Percentiles rank a stretch among this genome's conserved stretches.
phyloP scores from a whole-genome alignment of 352 stramenopile genomes.

The Globisporangium paroecandrum region DNA sequence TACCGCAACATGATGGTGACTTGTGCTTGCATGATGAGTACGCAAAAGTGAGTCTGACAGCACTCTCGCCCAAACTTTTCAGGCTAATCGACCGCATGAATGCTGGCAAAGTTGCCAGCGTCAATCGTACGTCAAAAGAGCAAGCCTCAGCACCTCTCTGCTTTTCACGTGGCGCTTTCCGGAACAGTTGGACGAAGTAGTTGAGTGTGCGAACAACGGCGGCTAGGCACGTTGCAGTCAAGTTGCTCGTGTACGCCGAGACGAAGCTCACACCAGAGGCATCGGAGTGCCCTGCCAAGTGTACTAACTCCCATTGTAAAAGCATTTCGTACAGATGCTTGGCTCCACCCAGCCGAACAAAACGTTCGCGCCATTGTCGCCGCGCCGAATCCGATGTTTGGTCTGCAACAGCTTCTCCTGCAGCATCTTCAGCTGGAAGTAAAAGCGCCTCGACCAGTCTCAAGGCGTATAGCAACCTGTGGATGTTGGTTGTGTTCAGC shows the following conservation, averaged over 20 bases:
- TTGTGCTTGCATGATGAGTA: background rate
- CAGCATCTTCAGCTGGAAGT: constrained; percentile 27
- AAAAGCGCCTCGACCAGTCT: constrained; percentile 68
- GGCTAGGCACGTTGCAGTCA: constrained; percentile 47
- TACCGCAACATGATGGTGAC: background rate
- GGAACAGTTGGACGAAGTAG: constrained; percentile 39
- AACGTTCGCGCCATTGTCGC: constrained; percentile 75
- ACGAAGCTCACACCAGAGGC: background rate
- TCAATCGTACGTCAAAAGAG: constrained; percentile 33
- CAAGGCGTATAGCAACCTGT: constrained; percentile 64
- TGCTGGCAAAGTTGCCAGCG: constrained; percentile 27
- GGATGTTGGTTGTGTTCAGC: constrained; percentile 40
- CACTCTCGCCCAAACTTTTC: background rate
- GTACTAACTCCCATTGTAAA: constrained; percentile 23
- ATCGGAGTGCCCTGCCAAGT: background rate
- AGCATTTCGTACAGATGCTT: constrained; percentile 43
- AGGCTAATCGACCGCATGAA: constrained; percentile 29
- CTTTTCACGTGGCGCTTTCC: background rate
- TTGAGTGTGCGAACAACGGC: constrained; percentile 40
- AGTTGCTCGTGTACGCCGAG: constrained; percentile 31
- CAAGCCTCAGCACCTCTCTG: background rate
- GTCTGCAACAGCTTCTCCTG: background rate
- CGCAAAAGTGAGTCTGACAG: constrained; percentile 5
- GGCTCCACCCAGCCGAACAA: constrained; percentile 58
- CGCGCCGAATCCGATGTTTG: constrained; percentile 32